These are phyloP conservation scores for Cystofilobasidium ferigula DNA, from an alignment of 768 basidiomycete genomes.

Conservation along the genomic window DNA sequence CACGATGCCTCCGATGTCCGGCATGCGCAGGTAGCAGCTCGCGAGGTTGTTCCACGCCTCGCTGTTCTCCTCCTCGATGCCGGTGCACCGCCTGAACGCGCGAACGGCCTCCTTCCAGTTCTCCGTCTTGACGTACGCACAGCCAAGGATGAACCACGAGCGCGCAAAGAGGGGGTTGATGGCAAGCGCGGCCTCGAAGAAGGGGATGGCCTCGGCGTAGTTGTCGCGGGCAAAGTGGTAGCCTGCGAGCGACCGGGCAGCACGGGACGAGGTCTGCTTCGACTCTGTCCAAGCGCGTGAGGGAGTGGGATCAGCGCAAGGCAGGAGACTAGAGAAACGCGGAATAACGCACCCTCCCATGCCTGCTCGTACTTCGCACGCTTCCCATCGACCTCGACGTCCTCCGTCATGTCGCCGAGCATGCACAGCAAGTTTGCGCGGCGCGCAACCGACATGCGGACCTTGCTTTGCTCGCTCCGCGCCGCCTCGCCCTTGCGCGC, in stretches of 20 bases:
- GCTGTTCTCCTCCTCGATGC: constrained; percentile 87
- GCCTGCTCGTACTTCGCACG: constrained; percentile 66
- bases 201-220: constrained; percentile 53
- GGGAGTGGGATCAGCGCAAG: neutral
- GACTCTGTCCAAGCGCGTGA: constrained; percentile 40
- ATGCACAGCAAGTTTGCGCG: constrained; percentile 92
- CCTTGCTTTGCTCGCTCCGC: constrained; percentile 1
- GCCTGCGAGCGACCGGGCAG: constrained; percentile 83
- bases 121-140: constrained; percentile 69
- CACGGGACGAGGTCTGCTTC: constrained; percentile 65
- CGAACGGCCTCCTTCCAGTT: constrained; percentile 72
- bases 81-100: constrained; percentile 74
- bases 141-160: constrained; percentile 95
- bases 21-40: constrained; percentile 79
- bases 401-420: constrained; percentile 62
- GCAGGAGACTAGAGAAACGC: neutral
- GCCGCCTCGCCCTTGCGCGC: constrained; percentile 19
- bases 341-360: constrained; percentile 50
- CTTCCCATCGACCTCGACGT: constrained; percentile 43
- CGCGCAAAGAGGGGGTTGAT: constrained; percentile 82
- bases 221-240: constrained; percentile 60
- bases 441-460: constrained; percentile 41
- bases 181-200: constrained; percentile 59
- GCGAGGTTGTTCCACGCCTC: constrained; percentile 99
- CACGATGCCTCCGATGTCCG: constrained; percentile 36